Evolutionary conservation across 2,329 filamentous ascomycete genomes (phyloP).

Genomic region (Cryphonectria parasitica): DNA sequence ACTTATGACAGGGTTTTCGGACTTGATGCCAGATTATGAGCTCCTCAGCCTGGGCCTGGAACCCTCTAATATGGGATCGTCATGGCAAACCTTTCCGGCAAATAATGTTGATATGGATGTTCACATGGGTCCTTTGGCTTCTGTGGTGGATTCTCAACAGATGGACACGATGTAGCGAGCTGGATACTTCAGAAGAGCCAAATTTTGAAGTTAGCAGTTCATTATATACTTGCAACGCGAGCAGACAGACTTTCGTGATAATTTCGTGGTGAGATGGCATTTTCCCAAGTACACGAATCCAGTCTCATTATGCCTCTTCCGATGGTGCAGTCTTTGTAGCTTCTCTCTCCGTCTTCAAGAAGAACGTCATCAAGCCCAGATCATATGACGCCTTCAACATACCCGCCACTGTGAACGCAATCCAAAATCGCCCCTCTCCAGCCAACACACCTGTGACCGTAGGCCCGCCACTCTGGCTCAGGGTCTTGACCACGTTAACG

Average conservation of each 20-base stretch:
- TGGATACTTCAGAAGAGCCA: too few relatives aligned
- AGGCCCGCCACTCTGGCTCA: constrained; percentile 64
- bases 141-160: too few relatives aligned
- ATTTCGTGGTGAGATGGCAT: neutral
- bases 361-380: constrained; percentile 38
- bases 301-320: neutral
- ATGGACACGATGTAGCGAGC: neutral
- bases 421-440: constrained; percentile 58
- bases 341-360: constrained; percentile 23
- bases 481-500: constrained; percentile 71
- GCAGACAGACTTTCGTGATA: neutral
- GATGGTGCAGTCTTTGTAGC: neutral
- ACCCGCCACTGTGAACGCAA: constrained; percentile 67
- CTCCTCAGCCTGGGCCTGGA: neutral
- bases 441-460: constrained; percentile 67
- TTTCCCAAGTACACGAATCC: neutral
- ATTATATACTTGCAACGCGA: neutral
- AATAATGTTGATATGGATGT: neutral
- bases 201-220: neutral
- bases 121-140: neutral
- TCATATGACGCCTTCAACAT: constrained; percentile 65
- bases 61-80: neutral
- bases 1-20: neutral
- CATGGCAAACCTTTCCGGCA: neutral
- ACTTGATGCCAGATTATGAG: constrained; percentile 7